Percentiles rank a stretch among this genome's conserved stretches.
Evolutionary conservation across 176 grass and related monocot genomes (phyloP).

Genomic region (Eleusine indica): DNA sequence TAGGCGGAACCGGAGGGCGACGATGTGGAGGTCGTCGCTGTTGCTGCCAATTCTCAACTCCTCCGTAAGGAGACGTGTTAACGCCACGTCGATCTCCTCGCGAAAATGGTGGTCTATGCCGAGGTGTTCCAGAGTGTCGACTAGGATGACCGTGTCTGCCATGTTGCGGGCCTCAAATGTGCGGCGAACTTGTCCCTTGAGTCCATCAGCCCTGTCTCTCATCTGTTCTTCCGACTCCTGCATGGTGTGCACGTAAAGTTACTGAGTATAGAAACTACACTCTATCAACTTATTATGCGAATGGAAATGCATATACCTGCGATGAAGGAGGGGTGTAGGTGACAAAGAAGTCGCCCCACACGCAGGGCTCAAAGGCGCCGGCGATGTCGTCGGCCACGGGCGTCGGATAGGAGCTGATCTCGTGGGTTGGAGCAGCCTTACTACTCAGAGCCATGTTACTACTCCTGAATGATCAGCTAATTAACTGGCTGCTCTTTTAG

Average conservation of each 20-base stretch:
- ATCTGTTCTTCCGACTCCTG: background rate
- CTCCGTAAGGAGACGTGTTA: background rate
- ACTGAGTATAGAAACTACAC: background rate
- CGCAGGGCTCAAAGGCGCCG: background rate
- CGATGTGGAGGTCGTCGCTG: background rate
- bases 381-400: background rate
- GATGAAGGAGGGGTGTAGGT: background rate
- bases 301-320: background rate
- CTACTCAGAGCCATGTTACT: background rate
- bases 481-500: background rate
- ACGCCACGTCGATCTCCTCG: background rate
- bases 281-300: background rate
- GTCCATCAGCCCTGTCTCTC: background rate
- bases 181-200: background rate
- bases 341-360: conserved; percentile 2
- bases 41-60: background rate
- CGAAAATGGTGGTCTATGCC: background rate
- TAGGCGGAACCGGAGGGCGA: background rate
- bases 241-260: background rate
- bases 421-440: background rate
- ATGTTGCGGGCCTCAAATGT: background rate
- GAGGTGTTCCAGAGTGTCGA: background rate
- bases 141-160: background rate
- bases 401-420: background rate
- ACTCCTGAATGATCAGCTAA: background rate